Evolutionary conservation across 768 basidiomycete species (phyloP).

Genomic region (Boletus huronensis): DNA sequence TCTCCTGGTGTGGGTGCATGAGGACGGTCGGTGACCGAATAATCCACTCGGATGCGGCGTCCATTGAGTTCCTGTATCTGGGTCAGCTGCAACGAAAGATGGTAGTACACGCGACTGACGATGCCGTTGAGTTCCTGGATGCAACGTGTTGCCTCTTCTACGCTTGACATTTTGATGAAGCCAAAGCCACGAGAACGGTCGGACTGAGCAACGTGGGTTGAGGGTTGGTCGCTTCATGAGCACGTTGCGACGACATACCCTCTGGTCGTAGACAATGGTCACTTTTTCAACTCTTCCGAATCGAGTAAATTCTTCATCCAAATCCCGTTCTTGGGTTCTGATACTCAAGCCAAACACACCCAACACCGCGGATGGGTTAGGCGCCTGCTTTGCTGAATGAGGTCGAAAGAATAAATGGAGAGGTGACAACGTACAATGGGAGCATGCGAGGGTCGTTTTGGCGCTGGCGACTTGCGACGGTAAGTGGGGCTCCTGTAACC

Average conservation of each 20-base stretch:
- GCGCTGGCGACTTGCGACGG: constrained; percentile 56
- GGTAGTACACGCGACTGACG: constrained; percentile 43
- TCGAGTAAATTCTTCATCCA: constrained; percentile 90
- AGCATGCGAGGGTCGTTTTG: constrained; percentile 67
- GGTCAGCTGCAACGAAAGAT: constrained; percentile 4
- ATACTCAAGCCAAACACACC: constrained; percentile 99
- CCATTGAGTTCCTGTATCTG: constrained; percentile 80
- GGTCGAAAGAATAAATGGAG: constrained; percentile 16
- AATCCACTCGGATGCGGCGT: constrained; percentile 94
- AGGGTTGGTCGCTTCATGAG: constrained; percentile 14
- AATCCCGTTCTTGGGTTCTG: constrained; percentile 86
- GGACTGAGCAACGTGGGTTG: constrained; percentile 47
- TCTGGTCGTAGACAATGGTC: constrained; percentile 93
- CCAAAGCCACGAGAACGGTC: constrained; percentile 97
- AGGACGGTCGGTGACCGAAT: constrained; percentile 89
- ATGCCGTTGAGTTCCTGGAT: constrained; percentile 91
- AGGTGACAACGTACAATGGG: constrained; percentile 55
- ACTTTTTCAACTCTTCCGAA: constrained; percentile 93
- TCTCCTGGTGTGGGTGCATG: constrained; percentile 97
- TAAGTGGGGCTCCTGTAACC: constrained; percentile 56
- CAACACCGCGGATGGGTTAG: constrained; percentile 82
- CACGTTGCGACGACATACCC: constrained; percentile 49
- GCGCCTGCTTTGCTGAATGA: constrained; percentile 62
- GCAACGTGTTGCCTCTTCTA: constrained; percentile 86
- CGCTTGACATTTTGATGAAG: constrained; percentile 88